Conservation (phyloP, 1,139 yeast species). For the Pichia sp. region DNA sequence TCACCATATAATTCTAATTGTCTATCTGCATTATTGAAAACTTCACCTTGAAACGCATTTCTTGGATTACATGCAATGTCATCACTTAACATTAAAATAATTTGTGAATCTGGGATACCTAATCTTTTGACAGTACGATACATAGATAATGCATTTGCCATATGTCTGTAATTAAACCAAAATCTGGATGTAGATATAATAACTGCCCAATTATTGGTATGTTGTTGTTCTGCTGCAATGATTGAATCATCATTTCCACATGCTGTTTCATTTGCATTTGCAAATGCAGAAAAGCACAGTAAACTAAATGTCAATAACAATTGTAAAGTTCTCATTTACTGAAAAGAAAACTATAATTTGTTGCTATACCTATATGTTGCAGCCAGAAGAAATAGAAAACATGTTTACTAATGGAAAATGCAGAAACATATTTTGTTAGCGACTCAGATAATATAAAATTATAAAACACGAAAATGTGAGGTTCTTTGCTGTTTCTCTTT, state of each 20-base stretch:
- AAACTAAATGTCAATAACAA: background rate
- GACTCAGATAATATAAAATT: too few species aligned
- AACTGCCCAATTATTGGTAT: constrained; percentile 92
- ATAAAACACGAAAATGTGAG: too few species aligned
- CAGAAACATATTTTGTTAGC: too few species aligned
- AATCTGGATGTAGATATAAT: constrained; percentile 91
- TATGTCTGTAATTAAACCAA: constrained; percentile 97
- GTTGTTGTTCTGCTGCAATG: constrained; percentile 33
- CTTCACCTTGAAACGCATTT: constrained; percentile 93
- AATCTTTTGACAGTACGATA: constrained; percentile 91
- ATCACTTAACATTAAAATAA: constrained; percentile 90
- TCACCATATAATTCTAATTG: constrained; percentile 94
- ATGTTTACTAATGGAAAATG: too few species aligned
- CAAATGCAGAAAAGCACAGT: background rate
- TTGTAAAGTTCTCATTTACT: background rate
- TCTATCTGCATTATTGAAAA: constrained; percentile 89
- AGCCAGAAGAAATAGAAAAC: too few species aligned
- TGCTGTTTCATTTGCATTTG: too few species aligned
- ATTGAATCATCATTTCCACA: too few species aligned
- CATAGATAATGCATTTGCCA: constrained; percentile 93
- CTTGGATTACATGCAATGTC: constrained; percentile 97
- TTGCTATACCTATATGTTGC: too few species aligned
- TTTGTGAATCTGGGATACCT: constrained; percentile 97
- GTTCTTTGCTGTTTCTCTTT: too few species aligned
- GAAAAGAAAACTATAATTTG: too few species aligned